Conservation (phyloP, 108 stramenopile species). For the Thalassiosira profunda region DNA sequence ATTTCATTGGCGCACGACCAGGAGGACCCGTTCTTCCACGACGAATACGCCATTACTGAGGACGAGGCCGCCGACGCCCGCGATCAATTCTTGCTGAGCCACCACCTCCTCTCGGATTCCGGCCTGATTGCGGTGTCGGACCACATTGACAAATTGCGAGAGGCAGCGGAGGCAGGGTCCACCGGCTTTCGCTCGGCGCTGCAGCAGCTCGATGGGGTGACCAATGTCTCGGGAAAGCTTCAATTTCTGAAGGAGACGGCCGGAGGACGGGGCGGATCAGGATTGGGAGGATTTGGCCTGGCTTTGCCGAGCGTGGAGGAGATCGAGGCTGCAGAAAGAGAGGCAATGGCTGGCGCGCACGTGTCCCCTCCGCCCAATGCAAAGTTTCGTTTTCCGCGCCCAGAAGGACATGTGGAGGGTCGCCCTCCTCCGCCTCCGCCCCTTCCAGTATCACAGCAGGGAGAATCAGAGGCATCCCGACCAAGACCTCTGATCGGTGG, state of each 20-base stretch:
- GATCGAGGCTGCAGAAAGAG: conserved; percentile 49
- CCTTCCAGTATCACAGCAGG: conserved; percentile 5
- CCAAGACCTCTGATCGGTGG: conserved; percentile 82
- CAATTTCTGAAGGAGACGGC: conserved; percentile 17
- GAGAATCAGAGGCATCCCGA: conserved; percentile 18
- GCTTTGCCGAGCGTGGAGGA: conserved; percentile 41
- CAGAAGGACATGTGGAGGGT: no score
- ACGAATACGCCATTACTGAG: not conserved
- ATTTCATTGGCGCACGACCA: not conserved
- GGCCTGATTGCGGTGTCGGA: conserved; percentile 46
- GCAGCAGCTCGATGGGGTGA: conserved; percentile 46
- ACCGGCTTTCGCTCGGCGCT: conserved; percentile 45
- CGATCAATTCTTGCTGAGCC: conserved; percentile 48
- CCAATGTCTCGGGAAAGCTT: conserved; percentile 43
- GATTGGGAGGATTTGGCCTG: conserved; percentile 30
- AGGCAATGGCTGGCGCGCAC: conserved; percentile 13
- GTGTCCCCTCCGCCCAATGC: no score
- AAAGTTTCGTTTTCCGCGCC: conserved; percentile 12
- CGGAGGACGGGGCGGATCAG: not conserved
- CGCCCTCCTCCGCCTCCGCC: conserved; percentile 18
- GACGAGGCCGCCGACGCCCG: conserved; percentile 29
- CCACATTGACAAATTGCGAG: conserved; percentile 39
- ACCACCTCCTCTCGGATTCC: conserved; percentile 44
- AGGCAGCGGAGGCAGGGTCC: conserved; percentile 33
- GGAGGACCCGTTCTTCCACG: conserved; percentile 31